Evolutionary conservation across 2,329 filamentous ascomycete genomes (phyloP).

Genomic region (Aspergillus uvarum): DNA sequence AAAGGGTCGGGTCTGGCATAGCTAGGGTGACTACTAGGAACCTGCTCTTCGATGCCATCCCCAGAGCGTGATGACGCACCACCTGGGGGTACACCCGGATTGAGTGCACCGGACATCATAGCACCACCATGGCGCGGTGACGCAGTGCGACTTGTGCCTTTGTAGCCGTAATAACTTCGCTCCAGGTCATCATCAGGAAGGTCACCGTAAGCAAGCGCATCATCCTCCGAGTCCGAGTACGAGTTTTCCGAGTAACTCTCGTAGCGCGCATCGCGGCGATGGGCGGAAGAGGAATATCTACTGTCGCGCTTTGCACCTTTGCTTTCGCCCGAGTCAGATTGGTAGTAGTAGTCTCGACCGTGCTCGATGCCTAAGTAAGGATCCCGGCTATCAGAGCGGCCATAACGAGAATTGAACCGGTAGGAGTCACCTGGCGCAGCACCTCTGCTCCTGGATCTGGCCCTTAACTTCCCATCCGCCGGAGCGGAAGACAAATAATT

Average conservation of each 20-base stretch:
- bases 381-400: constrained; percentile 21
- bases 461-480: constrained; percentile 27
- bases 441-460: constrained; percentile 21
- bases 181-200: constrained; percentile 15
- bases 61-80: constrained; percentile 11
- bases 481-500: constrained; percentile 32
- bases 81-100: constrained; percentile 7
- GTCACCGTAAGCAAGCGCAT: constrained; percentile 42
- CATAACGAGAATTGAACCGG: constrained; percentile 23
- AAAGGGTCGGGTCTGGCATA: constrained; percentile 34
- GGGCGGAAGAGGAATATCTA: constrained; percentile 20
- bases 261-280: constrained; percentile 23
- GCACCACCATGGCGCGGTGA: constrained; percentile 12
- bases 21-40: constrained; percentile 31
- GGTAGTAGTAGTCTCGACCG: constrained; percentile 27
- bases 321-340: constrained; percentile 27
- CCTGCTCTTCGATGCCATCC: constrained; percentile 16
- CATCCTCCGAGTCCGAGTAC: constrained; percentile 33
- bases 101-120: constrained; percentile 23
- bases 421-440: constrained; percentile 19
- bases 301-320: constrained; percentile 13
- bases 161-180: constrained; percentile 20
- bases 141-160: constrained; percentile 8
- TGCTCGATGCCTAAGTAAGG: constrained; percentile 19
- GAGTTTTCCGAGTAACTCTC: constrained; percentile 27